Percentiles rank a stretch among this genome's conserved stretches.
phyloP scores from a whole-genome alignment of 1,284 basidiomycete species.

The Rhodotorula sp. region DNA sequence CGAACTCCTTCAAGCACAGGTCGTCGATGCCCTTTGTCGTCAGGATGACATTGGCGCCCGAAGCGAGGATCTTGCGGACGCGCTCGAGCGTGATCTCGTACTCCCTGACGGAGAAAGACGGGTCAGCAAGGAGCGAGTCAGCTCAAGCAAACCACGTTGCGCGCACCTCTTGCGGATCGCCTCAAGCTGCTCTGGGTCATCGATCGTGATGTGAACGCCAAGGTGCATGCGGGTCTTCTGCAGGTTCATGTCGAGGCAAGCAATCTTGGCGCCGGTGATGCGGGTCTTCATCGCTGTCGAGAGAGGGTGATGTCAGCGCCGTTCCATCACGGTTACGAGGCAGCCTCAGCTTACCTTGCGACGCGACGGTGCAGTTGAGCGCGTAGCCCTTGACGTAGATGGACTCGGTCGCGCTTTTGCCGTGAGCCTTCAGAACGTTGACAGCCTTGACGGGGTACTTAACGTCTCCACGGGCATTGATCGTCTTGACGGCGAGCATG shows the following conservation, averaged over 20 bases:
- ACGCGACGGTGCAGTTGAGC: constrained; percentile 96
- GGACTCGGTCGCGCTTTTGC: constrained; percentile 91
- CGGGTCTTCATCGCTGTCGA: constrained; percentile 91
- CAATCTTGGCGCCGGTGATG: constrained; percentile 90
- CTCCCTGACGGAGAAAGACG: constrained; percentile 62
- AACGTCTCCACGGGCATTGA: constrained; percentile 90
- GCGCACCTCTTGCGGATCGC: constrained; percentile 85
- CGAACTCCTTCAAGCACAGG: constrained; percentile 96
- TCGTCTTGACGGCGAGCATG: constrained; percentile 95
- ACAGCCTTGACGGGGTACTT: constrained; percentile 99
- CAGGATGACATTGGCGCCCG: constrained; percentile 94
- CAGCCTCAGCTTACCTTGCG: constrained; percentile 70
- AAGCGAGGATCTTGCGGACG: constrained; percentile 90
- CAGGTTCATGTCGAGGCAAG: constrained; percentile 97
- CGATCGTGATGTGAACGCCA: constrained; percentile 95
- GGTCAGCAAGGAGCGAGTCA: background rate
- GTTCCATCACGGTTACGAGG: background rate
- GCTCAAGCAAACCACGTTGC: background rate
- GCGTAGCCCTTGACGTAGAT: constrained; percentile 96
- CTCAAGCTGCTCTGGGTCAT: constrained; percentile 94
- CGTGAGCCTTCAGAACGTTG: constrained; percentile 98
- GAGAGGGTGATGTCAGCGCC: background rate
- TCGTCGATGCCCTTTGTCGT: constrained; percentile 99
- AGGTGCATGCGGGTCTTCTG: constrained; percentile 98
- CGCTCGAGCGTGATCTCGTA: constrained; percentile 94